phyloP scores from a whole-genome alignment of 2,329 filamentous ascomycete species.

The Claviceps quebecensis region DNA sequence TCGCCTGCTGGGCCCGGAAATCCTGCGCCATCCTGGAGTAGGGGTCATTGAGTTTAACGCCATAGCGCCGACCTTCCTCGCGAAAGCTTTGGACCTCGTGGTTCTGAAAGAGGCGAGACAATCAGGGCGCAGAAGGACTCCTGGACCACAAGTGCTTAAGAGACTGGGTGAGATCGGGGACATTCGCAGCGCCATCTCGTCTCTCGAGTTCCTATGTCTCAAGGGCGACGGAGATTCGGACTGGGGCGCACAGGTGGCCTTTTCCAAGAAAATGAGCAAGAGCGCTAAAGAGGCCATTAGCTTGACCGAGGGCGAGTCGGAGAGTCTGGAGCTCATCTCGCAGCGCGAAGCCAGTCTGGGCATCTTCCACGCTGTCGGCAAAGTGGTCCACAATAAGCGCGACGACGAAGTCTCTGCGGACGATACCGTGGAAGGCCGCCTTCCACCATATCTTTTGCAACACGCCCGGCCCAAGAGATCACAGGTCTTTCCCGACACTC shows the following conservation, averaged over 20 bases:
- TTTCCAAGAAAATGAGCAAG: constrained; percentile 51
- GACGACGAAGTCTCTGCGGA: constrained; percentile 35
- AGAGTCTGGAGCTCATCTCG: constrained; percentile 67
- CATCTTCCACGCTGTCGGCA: constrained; percentile 92
- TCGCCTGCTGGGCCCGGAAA: constrained; percentile 72
- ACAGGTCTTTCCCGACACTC: constrained; percentile 53
- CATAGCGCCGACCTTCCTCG: constrained; percentile 72
- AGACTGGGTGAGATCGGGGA: constrained; percentile 77
- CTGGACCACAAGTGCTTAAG: constrained; percentile 66
- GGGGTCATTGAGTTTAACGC: constrained; percentile 83
- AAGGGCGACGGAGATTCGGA: constrained; percentile 61
- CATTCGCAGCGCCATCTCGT: constrained; percentile 80
- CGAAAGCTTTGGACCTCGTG: constrained; percentile 69
- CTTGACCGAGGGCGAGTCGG: constrained; percentile 63
- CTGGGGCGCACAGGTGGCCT: constrained; percentile 61
- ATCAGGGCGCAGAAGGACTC: constrained; percentile 60
- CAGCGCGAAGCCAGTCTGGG: constrained; percentile 82
- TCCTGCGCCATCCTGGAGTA: constrained; percentile 67
- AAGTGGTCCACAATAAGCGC: constrained; percentile 92
- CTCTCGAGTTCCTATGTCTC: constrained; percentile 82
- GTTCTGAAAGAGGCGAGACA: constrained; percentile 73
- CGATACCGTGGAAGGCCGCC: constrained; percentile 30
- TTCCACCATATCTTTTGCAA: constrained; percentile 46
- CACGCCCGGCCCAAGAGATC: constrained; percentile 46
- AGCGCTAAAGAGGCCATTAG: constrained; percentile 38